Conservation (phyloP, 202 grass and related monocot species). For the Panicum hallii region DNA sequence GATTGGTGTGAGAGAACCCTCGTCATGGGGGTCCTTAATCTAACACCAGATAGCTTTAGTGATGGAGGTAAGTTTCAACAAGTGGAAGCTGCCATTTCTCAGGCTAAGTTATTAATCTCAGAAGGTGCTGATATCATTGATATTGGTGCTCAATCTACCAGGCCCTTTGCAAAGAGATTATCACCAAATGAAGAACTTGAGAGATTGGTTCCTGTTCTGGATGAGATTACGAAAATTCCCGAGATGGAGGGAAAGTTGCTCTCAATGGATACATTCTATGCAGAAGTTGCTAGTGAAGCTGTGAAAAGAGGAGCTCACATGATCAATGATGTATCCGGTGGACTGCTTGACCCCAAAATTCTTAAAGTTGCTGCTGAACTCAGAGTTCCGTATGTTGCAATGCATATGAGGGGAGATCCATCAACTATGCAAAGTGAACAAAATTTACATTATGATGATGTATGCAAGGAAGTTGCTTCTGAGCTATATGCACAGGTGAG, state of each 20-base stretch:
- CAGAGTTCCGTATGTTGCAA: slow-evolving; percentile 79
- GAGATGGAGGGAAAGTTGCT: slow-evolving; percentile 79
- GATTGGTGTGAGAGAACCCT: slow-evolving; percentile 81
- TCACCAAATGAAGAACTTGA: slow-evolving; percentile 76
- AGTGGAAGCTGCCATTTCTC: slow-evolving; percentile 65
- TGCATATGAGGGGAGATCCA: slow-evolving; percentile 95
- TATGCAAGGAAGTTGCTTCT: slow-evolving; percentile 79
- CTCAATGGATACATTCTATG: slow-evolving; percentile 89
- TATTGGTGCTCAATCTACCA: slow-evolving; percentile 94
- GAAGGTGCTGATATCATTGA: slow-evolving; percentile 92
- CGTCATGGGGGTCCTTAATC: slow-evolving; percentile 89
- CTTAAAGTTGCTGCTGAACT: slow-evolving; percentile 73
- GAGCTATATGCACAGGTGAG: slow-evolving; percentile 67
- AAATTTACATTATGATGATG: slow-evolving; percentile 76
- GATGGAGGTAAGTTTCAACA: slow-evolving; percentile 82
- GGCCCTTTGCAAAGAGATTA: slow-evolving; percentile 77
- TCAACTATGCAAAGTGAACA: slow-evolving; percentile 85
- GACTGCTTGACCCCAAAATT: slow-evolving; percentile 78
- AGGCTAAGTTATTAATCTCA: slow-evolving; percentile 70
- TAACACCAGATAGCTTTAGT: slow-evolving; percentile 94
- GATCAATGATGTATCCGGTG: slow-evolving; percentile 87
- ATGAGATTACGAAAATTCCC: slow-evolving; percentile 63
- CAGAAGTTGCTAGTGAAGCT: slow-evolving; percentile 76
- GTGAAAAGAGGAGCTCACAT: slow-evolving; percentile 78
- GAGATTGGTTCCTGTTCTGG: slow-evolving; percentile 76